A percentile compares a stretch with the other conserved stretches of the same genome.
These are phyloP conservation scores for Lithospermum erythrorhizon DNA, from an alignment of 257 asterid species.

Conservation along the genomic window DNA sequence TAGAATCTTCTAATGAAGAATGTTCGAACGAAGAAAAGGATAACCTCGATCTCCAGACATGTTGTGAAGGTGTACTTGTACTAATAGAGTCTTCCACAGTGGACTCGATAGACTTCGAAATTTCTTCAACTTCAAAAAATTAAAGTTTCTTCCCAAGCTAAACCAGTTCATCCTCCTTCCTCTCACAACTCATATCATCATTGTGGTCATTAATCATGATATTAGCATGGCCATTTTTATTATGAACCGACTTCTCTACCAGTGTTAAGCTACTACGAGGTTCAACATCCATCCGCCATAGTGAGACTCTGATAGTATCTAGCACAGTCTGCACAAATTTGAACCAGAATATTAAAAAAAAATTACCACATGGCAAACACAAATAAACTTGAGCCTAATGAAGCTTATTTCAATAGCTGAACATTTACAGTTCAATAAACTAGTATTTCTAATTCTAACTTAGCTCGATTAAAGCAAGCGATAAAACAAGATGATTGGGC, in stretches of 20 bases:
- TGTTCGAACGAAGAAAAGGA: not conserved
- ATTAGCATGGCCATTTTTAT: conserved; percentile 45
- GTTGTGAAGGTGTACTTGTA: conserved; percentile 26
- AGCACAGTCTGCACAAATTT: conserved; percentile 51
- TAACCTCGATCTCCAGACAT: conserved; percentile 69
- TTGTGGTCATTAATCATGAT: conserved; percentile 21
- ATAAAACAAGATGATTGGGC: too few relatives aligned
- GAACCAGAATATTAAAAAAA: not conserved
- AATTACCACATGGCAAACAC: not conserved
- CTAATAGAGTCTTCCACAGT: conserved; percentile 44
- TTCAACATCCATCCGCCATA: conserved; percentile 90
- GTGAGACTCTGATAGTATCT: conserved; percentile 62
- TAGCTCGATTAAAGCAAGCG: too few relatives aligned
- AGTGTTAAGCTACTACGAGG: conserved; percentile 24
- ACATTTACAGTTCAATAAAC: not conserved
- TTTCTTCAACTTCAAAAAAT: conserved; percentile 57
- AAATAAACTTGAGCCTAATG: too few relatives aligned
- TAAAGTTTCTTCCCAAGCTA: conserved; percentile 30
- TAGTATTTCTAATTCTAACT: too few relatives aligned
- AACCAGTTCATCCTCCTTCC: conserved; percentile 25
- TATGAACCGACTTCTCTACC: conserved; percentile 16
- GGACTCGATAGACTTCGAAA: conserved; percentile 56
- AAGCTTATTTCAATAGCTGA: too few relatives aligned
- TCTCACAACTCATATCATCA: conserved; percentile 40
- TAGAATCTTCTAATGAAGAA: too few relatives aligned